Conservation (phyloP, 78 protist genomes). For the Speleostelium caveatum region DNA sequence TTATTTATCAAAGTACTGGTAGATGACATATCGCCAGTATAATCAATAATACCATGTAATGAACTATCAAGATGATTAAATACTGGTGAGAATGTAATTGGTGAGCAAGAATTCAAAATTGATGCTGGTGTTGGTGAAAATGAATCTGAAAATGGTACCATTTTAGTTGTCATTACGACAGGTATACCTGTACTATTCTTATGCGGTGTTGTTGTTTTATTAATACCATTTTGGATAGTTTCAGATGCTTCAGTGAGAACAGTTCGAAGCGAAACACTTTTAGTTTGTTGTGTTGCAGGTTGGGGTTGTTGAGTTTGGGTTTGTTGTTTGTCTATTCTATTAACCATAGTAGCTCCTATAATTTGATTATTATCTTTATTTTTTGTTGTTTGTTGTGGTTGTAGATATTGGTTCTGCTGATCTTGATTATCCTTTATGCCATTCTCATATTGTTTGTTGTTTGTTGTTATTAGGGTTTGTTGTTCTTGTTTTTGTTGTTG, state of each 20-base stretch:
- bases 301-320: not conserved
- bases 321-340: not conserved
- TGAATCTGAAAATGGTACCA: conserved; percentile 54
- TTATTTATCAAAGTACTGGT: not conserved
- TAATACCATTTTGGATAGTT: too few relatives aligned
- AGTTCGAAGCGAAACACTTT: not conserved
- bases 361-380: too few relatives aligned
- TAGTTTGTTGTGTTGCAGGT: not conserved
- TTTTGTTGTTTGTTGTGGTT: too few relatives aligned
- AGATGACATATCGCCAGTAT: not conserved
- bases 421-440: too few relatives aligned
- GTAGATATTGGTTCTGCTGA: too few relatives aligned
- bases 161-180: conserved; percentile 30
- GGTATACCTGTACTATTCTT: conserved; percentile 30
- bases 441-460: too few relatives aligned
- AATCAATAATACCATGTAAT: not conserved
- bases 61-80: not conserved
- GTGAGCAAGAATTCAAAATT: conserved; percentile 44
- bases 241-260: too few relatives aligned
- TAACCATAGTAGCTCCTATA: too few relatives aligned
- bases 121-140: conserved; percentile 73
- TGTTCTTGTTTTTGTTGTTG: not conserved
- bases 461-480: not conserved
- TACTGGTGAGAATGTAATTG: conserved; percentile 54
- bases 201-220: conserved; percentile 2